Base-by-base conservation (phyloP, 352 stramenopile species). In the Blastocystis sp. region DNA sequence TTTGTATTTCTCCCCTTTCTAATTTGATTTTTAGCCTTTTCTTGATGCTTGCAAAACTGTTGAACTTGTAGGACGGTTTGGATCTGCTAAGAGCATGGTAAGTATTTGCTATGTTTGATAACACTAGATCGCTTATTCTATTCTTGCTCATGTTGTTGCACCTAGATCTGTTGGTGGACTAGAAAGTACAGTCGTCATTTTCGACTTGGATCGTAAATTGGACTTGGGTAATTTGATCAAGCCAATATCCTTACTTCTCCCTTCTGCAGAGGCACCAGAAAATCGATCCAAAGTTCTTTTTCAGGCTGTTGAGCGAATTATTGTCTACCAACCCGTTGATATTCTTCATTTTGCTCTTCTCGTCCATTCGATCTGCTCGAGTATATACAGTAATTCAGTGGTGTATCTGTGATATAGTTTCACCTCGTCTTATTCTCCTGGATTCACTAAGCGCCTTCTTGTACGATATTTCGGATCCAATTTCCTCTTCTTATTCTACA, bases 191-290 rank as follows among this genome's bases (percentile, higher is more conserved):
- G 73, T 66, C 40, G 22, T 42, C 11, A 48, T 84, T 9, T 84
- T 84, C 59, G 73, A 84, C 30, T 56, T 68, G 19, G 73, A 84
- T 68, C 54, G 22, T n/a, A 84, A 84, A 30, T 35, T 84, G 17
- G n/a, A 51, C 30, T 35, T 68, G 27, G 40, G n/a, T 17, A 33
- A 42, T 33, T 22, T 84, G 3, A 19, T n/a, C 0, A 35, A 27
- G 22, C 15, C 40, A 9, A 37, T 84, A 13, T 17, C 30, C 24
- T 37, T 35, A 6, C 51, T 53, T 27, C 73, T 84, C 11, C 27
- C 4, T 22, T 54, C 42, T 44, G 27, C 68, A 4, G 1, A 51
- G 17, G 42, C 37, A 4, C 6, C 27, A 15, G n/a, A 42, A 40
- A 19, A 54, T 5, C 44, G 73, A 27, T 48, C 33, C 11, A 11